Base-by-base conservation (phyloP, 2,329 filamentous ascomycete genomes). In the Lachnellula occidentalis region DNA sequence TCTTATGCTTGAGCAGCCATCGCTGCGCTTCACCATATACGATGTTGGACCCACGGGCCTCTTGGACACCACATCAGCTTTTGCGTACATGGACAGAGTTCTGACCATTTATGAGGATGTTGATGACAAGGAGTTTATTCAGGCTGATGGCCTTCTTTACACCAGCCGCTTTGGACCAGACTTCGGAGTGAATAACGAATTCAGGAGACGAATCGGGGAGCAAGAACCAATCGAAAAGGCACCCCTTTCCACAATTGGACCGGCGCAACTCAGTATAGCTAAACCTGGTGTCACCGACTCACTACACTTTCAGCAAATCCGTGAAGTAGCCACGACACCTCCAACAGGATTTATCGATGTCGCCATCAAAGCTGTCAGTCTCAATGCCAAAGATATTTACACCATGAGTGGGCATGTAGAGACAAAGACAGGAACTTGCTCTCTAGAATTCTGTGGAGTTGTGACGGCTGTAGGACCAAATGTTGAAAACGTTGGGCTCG, bases 391-490 rank as follows among this genome's bases (percentile, higher is more conserved):
- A 12, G 37, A 50, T 31, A 9, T 52, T 27, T 55, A 19, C 58
- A 67, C 9, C 55, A 63, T 8, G 67, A 67, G 63, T 67, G 70
- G 5, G 63, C 70, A 46, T 27, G 67, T 36, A 49, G 56, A 27
- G 57, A 66, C 24, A 45, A 59, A 9, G 54, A 53, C 34, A n/a
- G 34, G 34, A 37, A 37, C 42, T 65, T 15, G 62, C 63, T 12
- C 34, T 15, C 48, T 59, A 27, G 67, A 67, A 55, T 56, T 48
- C 31, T 54, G 58, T 34, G 68, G 66, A 11, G 50, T 64, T 24
- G 53, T 70, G 37, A 50, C 45, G 5, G 41, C 52, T 11, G 59
- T 69, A 7, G 68, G 61, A 17, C 36, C 56, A 37, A n/a, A n/a
- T 12, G 47, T 55, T 12, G 62, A 60, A 17, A 56, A 37, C 14